These are phyloP conservation scores for Globisporangium parvum DNA, from an alignment of 352 stramenopile species.

Conservation along the genomic window DNA sequence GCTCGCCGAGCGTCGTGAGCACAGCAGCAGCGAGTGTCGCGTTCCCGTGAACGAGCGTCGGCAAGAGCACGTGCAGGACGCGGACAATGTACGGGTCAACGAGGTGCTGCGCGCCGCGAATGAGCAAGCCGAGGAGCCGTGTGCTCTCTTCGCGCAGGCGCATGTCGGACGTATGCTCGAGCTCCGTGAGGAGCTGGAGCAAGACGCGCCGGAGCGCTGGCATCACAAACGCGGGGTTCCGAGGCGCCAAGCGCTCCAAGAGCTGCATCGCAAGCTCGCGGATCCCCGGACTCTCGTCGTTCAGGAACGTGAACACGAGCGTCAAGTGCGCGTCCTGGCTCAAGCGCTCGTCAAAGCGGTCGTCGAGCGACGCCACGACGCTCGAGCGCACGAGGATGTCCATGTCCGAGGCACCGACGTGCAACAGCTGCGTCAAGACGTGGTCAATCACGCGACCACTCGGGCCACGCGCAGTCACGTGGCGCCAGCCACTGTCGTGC, in stretches of 20 bases:
- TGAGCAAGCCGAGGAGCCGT: slow-evolving; percentile 76
- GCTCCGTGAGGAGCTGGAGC: slow-evolving; percentile 92
- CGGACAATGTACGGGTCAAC: slow-evolving; percentile 80
- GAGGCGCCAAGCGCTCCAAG: slow-evolving; percentile 88
- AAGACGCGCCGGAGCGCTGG: slow-evolving; percentile 92
- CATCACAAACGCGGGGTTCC: slow-evolving; percentile 96
- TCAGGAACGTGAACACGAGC: slow-evolving; percentile 92
- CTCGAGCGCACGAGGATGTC: slow-evolving; percentile 88
- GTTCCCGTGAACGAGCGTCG: slow-evolving; percentile 86
- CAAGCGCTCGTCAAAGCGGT: slow-evolving; percentile 91
- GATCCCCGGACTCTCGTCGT: slow-evolving; percentile 90
- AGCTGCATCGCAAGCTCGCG: slow-evolving; percentile 90
- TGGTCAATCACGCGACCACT: slow-evolving; percentile 91
- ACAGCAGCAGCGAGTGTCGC: slow-evolving; percentile 72
- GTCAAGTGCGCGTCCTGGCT: slow-evolving; percentile 91
- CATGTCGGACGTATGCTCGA: slow-evolving; percentile 89
- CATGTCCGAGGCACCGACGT: slow-evolving; percentile 91
- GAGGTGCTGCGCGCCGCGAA: slow-evolving; percentile 80
- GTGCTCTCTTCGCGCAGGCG: slow-evolving; percentile 88
- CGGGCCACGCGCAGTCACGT: slow-evolving; percentile 71
- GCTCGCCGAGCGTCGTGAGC: slow-evolving; percentile 83
- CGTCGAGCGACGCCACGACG: slow-evolving; percentile 91
- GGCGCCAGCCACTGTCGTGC: slow-evolving; percentile 30
- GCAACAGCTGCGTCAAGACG: slow-evolving; percentile 89
- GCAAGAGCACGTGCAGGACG: slow-evolving; percentile 66